Conservation (phyloP, 345 rosid species). For the Eucalyptus pauciflora region DNA sequence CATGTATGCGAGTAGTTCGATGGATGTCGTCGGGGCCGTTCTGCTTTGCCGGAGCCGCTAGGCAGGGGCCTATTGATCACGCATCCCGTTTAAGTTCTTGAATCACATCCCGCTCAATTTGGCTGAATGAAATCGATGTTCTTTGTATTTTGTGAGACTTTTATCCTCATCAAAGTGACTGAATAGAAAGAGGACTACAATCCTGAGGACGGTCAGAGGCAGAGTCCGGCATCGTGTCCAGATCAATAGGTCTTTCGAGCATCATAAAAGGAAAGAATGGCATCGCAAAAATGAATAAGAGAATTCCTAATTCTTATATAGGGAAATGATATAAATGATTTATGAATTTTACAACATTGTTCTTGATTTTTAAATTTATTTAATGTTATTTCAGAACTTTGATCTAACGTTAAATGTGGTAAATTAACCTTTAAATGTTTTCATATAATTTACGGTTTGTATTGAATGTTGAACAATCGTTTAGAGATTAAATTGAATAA, state of each 20-base stretch:
- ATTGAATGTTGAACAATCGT: no score
- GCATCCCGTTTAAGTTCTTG: background rate
- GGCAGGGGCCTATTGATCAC: background rate
- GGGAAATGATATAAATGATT: background rate
- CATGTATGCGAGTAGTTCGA: background rate
- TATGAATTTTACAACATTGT: background rate
- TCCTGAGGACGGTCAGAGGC: background rate
- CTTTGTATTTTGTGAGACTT: background rate
- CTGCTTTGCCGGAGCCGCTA: background rate
- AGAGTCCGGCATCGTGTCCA: background rate
- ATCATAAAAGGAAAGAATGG: background rate
- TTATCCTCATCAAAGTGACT: background rate
- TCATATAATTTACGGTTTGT: no score
- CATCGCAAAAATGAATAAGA: background rate
- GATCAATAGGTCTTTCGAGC: background rate
- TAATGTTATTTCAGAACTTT: accelerated
- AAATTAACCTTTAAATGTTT: no score
- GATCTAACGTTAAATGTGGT: no score
- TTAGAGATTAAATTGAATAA: no score
- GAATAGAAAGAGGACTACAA: background rate
- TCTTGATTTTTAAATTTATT: no score
- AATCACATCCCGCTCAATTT: background rate
- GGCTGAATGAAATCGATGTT: background rate
- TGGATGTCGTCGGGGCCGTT: background rate
- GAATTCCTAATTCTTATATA: background rate